Evolutionary conservation across 1,139 yeast genomes (phyloP).

Genomic region (Sugiyamaella sp.): DNA sequence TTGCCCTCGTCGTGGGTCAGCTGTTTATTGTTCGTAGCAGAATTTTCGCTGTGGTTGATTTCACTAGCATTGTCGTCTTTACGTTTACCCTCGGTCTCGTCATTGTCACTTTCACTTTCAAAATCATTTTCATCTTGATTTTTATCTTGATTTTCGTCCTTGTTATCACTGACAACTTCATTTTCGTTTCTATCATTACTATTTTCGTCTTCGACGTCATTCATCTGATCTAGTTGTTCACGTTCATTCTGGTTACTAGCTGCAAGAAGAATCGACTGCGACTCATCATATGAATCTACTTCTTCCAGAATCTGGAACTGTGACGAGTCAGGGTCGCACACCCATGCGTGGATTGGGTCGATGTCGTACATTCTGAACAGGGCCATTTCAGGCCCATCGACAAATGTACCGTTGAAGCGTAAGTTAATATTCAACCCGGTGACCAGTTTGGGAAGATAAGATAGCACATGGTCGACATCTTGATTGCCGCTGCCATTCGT

Average conservation of each 20-base stretch:
- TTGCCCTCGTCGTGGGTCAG: no score
- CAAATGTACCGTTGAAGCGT: conserved; percentile 65
- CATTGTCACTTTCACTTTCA: no score
- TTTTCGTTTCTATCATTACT: background rate
- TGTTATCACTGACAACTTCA: conserved; percentile 24
- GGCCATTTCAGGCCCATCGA: conserved; percentile 48
- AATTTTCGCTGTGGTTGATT: no score
- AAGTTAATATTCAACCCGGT: conserved; percentile 80
- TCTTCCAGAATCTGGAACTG: conserved; percentile 41
- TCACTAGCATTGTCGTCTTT: background rate
- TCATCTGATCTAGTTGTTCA: background rate
- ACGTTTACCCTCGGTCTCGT: no score
- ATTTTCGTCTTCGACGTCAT: background rate
- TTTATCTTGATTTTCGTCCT: conserved; percentile 22
- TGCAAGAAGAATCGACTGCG: conserved; percentile 45
- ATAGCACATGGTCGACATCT: conserved; percentile 48
- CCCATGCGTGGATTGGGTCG: conserved; percentile 57
- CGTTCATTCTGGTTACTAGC: no score
- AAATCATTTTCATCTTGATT: conserved; percentile 4
- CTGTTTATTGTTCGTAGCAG: no score
- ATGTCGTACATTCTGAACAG: conserved; percentile 52
- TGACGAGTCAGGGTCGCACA: conserved; percentile 44
- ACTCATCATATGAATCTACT: conserved; percentile 51
- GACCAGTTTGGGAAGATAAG: conserved; percentile 63
- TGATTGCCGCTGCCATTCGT: conserved; percentile 13